Conservation (phyloP, 2,329 filamentous ascomycete species). For the Stachybotrys chlorohalonatus region DNA sequence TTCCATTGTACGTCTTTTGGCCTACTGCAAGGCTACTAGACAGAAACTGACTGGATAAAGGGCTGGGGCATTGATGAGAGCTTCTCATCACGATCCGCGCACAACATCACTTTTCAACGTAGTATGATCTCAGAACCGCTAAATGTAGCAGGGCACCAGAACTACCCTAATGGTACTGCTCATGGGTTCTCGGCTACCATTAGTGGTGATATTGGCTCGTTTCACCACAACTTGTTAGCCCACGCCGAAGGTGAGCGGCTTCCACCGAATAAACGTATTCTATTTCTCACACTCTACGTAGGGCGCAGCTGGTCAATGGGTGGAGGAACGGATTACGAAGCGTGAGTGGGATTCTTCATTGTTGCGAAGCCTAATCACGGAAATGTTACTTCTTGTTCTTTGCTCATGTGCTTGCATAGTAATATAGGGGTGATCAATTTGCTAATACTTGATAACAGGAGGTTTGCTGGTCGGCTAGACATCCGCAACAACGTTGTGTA, state of each 20-base stretch:
- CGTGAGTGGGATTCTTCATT: not conserved
- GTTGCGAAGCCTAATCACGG: too few species aligned
- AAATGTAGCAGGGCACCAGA: slow-evolving; percentile 25
- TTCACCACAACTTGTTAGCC: slow-evolving; percentile 24
- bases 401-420: too few species aligned
- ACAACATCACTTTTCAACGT: slow-evolving; percentile 24
- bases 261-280: not conserved
- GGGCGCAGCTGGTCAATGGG: slow-evolving; percentile 25
- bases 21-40: not conserved
- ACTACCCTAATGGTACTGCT: slow-evolving; percentile 20
- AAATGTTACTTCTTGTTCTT: too few species aligned
- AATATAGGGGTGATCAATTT: too few species aligned
- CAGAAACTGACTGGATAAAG: not conserved
- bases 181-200: slow-evolving; percentile 18
- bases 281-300: not conserved
- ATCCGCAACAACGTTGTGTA: slow-evolving; percentile 26
- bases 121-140: slow-evolving; percentile 25
- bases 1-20: slow-evolving; percentile 11
- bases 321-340: slow-evolving; percentile 17
- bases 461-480: slow-evolving; percentile 20
- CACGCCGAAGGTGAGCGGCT: slow-evolving; percentile 11
- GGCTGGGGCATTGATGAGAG: slow-evolving; percentile 24
- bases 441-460: slow-evolving; percentile 2
- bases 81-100: slow-evolving; percentile 21
- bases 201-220: slow-evolving; percentile 22